A percentile compares a stretch with the other conserved stretches of the same genome.
Evolutionary conservation across 345 rosid species (phyloP).

Genomic region (Salix suchowensis): DNA sequence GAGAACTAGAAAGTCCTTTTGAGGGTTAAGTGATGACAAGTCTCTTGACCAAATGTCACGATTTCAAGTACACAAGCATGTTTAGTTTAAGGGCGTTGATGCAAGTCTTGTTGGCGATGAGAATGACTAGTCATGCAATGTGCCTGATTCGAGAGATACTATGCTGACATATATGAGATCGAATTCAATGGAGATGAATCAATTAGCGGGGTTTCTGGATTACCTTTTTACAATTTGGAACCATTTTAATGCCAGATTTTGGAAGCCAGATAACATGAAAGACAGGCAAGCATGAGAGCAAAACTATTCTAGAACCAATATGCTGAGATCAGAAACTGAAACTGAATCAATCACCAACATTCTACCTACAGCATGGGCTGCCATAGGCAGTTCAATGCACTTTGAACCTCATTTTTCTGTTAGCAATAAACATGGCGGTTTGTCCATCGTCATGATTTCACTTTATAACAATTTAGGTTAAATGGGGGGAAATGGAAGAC

Average conservation of each 20-base stretch:
- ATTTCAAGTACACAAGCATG: slow-evolving; percentile 46
- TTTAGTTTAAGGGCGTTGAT: slow-evolving; percentile 71
- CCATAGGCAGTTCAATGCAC: slow-evolving; percentile 1
- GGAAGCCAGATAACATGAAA: not conserved
- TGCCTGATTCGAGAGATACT: slow-evolving; percentile 71
- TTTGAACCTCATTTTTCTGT: slow-evolving; percentile 18
- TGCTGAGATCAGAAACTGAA: not conserved
- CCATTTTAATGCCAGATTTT: not conserved
- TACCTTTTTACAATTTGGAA: not conserved
- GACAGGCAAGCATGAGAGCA: not conserved
- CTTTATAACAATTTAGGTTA: slow-evolving; percentile 16
- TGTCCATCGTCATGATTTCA: slow-evolving; percentile 17
- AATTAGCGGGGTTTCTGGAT: not conserved
- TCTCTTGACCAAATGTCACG: slow-evolving; percentile 44
- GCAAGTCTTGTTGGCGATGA: slow-evolving; percentile 52
- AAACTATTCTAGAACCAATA: not conserved
- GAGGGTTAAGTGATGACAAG: slow-evolving; percentile 63
- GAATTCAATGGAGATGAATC: too few species aligned
- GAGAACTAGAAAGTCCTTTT: slow-evolving; percentile 41
- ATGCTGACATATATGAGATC: slow-evolving; percentile 64
- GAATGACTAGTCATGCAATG: slow-evolving; percentile 46
- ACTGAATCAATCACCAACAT: not conserved
- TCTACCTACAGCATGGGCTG: slow-evolving; percentile 7
- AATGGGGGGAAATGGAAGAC: slow-evolving; percentile 18
- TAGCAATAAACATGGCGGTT: slow-evolving; percentile 17